These are phyloP conservation scores for Pythium dissimile DNA, from an alignment of 352 stramenopile genomes.

Conservation along the genomic window DNA sequence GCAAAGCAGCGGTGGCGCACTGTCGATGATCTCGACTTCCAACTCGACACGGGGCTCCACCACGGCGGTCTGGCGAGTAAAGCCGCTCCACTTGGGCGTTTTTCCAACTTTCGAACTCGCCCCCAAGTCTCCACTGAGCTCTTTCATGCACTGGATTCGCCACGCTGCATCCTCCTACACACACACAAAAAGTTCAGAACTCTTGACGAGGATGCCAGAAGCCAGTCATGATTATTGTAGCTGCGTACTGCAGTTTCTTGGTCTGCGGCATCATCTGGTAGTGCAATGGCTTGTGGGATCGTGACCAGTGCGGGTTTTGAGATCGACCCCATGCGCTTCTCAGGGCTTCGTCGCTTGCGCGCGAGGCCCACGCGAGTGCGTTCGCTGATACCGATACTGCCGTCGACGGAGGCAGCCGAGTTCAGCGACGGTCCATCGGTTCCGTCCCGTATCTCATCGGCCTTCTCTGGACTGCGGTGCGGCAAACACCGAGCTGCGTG, in stretches of 20 bases:
- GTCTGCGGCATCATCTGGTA: slow-evolving; percentile 4
- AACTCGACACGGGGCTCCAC: slow-evolving; percentile 8
- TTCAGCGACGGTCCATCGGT: not conserved
- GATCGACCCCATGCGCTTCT: not conserved
- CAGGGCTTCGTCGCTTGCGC: slow-evolving; percentile 6
- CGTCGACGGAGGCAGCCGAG: no score
- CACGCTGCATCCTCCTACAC: slow-evolving; percentile 15
- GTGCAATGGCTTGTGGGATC: slow-evolving; percentile 16
- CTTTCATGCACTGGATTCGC: slow-evolving; percentile 18
- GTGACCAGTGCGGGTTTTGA: slow-evolving; percentile 1
- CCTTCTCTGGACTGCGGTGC: slow-evolving; percentile 30
- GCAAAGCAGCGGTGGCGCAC: not conserved
- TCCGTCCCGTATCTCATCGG: not conserved
- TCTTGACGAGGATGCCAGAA: no score
- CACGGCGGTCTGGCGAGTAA: slow-evolving; percentile 1
- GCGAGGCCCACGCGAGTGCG: slow-evolving; percentile 8
- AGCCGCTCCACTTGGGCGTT: slow-evolving; percentile 3
- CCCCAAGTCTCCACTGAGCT: not conserved
- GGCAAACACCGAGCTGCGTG: slow-evolving; percentile 47
- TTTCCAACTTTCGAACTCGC: not conserved
- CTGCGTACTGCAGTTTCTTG: slow-evolving; percentile 11
- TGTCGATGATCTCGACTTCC: slow-evolving; percentile 21
- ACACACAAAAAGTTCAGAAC: no score
- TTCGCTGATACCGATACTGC: not conserved
- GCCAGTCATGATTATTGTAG: no score